phyloP scores from a whole-genome alignment of 768 basidiomycete species.

The Leucocoprinus birnbaumii region DNA sequence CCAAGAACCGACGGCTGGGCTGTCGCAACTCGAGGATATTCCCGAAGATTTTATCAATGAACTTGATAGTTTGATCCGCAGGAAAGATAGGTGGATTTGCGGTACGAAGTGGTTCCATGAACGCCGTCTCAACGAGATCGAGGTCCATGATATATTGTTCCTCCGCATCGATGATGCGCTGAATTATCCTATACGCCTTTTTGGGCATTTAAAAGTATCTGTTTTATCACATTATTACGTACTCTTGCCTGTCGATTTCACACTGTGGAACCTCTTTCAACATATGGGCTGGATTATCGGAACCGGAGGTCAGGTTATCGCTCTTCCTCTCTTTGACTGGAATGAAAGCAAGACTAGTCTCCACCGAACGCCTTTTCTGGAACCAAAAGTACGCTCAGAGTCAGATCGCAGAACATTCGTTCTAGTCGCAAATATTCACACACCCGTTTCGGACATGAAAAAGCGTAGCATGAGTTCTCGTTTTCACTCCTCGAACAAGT shows the following conservation, averaged over 20 bases:
- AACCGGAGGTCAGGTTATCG: slow-evolving; percentile 44
- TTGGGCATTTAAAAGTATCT: background rate
- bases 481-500: slow-evolving; percentile 49
- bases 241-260: slow-evolving; percentile 83
- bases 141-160: slow-evolving; percentile 89
- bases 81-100: slow-evolving; percentile 43
- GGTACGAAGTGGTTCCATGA: slow-evolving; percentile 46
- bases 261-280: slow-evolving; percentile 55
- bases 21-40: slow-evolving; percentile 85
- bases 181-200: slow-evolving; percentile 55
- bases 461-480: slow-evolving; percentile 84
- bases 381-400: background rate
- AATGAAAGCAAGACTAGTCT: slow-evolving; percentile 17
- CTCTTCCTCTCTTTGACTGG: slow-evolving; percentile 29
- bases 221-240: slow-evolving; percentile 13
- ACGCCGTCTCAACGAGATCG: slow-evolving; percentile 72
- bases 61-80: slow-evolving; percentile 62
- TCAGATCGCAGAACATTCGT: background rate
- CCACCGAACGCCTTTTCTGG: background rate
- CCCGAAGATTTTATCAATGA: slow-evolving; percentile 87
- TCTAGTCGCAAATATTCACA: slow-evolving; percentile 3
- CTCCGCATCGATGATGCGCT: slow-evolving; percentile 85
- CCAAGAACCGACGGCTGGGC: slow-evolving; percentile 78
- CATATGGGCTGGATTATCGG: slow-evolving; percentile 30
- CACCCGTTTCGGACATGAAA: slow-evolving; percentile 73